These are phyloP conservation scores for Fusarium tanahbumbuense DNA, from an alignment of 2,329 filamentous ascomycete genomes.

Conservation along the genomic window DNA sequence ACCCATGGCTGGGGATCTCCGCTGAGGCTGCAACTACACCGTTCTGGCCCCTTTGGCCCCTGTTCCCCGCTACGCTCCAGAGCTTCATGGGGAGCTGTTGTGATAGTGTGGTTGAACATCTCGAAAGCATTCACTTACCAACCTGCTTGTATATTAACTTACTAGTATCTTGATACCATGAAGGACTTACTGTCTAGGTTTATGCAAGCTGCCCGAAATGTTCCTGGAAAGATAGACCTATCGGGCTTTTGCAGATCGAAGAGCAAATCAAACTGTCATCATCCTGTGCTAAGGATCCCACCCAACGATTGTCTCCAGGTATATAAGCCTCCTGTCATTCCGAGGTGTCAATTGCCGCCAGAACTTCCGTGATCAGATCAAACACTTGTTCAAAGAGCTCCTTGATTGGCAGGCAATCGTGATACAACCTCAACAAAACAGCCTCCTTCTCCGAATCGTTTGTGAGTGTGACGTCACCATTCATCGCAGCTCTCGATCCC, in stretches of 20 bases:
- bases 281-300: not conserved
- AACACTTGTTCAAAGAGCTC: not conserved
- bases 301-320: not conserved
- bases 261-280: conserved; percentile 3
- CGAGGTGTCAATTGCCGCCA: not conserved
- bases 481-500: conserved; percentile 26
- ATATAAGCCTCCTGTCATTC: not conserved
- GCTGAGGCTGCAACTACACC: conserved; percentile 5
- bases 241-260: not conserved
- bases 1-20: conserved; percentile 5
- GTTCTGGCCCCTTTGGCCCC: not conserved
- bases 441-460: conserved; percentile 11
- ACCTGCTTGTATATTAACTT: not conserved
- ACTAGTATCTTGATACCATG: not conserved
- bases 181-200: not conserved
- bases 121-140: not conserved
- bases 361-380: not conserved
- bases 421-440: conserved; percentile 18
- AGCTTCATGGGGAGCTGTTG: not conserved
- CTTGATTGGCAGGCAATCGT: conserved; percentile 19
- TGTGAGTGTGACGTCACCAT: conserved; percentile 36
- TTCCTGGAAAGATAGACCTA: not conserved
- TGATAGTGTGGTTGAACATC: not conserved
- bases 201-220: not conserved
- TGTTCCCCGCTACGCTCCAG: not conserved